Evolutionary conservation across 1,284 basidiomycete genomes (phyloP).

Genomic region (Austropuccinia psidii): DNA sequence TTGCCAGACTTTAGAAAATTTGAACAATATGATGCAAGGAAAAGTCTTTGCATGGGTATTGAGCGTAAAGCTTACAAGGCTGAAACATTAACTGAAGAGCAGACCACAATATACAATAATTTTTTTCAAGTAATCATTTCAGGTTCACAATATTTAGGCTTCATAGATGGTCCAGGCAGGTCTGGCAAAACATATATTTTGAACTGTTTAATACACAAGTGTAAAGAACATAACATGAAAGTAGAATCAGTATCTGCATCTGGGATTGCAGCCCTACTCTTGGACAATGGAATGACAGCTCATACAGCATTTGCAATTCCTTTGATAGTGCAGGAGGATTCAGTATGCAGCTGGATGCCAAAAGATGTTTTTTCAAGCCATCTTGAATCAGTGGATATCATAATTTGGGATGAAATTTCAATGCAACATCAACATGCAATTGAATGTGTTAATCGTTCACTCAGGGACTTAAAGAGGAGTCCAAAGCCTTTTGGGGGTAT

Average conservation of each 20-base stretch:
- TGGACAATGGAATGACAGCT: neutral
- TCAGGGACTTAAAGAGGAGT: neutral
- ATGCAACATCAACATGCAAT: neutral
- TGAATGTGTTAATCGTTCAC: neutral
- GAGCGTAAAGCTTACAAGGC: too few relatives aligned
- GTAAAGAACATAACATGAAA: neutral
- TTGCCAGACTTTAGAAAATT: too few relatives aligned
- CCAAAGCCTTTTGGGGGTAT: neutral
- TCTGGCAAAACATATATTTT: neutral
- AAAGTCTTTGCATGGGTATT: too few relatives aligned
- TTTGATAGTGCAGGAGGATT: neutral
- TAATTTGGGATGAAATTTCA: slow-evolving; percentile 1
- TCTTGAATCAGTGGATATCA: neutral
- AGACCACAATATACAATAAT: too few relatives aligned
- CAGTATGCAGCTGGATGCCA: neutral
- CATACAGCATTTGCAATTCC: slow-evolving; percentile 1
- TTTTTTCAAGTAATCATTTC: too few relatives aligned
- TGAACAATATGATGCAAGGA: too few relatives aligned
- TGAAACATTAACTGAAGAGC: too few relatives aligned
- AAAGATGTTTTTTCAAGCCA: neutral
- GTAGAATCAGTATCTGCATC: neutral
- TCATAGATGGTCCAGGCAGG: neutral
- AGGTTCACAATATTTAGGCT: neutral
- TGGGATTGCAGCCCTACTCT: neutral
- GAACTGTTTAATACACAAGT: neutral